Base-by-base conservation (phyloP, 441 rosid genomes). In the Manihot esculenta region DNA sequence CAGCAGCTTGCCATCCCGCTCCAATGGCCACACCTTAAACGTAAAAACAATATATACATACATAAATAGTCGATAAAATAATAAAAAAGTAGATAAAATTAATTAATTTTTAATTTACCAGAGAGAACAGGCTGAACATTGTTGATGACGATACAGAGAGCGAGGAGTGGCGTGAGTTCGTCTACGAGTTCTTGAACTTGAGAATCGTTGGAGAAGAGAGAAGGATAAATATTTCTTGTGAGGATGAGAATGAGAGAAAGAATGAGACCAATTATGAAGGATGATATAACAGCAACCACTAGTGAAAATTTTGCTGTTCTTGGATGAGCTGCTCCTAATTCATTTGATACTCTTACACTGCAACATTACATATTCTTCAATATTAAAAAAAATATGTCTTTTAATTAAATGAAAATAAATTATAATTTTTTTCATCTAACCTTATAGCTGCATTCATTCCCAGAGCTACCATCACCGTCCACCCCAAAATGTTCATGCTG, bases 361-460 rank as follows among this genome's bases (percentile, higher is more conserved):
- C 74, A 72, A 15, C 45, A 27, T 13, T n/a, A 11, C 5, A 24
- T 48, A 35, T 5, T 2, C 41, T 2, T 35, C 7, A 35, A 2
- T 5, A 35, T 35, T 6, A 35, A 35, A 7, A 35, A 35, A 35
- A 2, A 2, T 0, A 7, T 35, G 5, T 0, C 41, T 35, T 7
- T 35, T 35, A 4, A 35, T 35, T 35, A n/a, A n/a, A n/a, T 35
- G 6, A 35, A 7, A n/a, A n/a, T n/a, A n/a, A n/a, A n/a, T n/a
- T 30, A 30, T 30, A 30, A 30, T 30, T 30, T 30, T 4, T 30
- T 30, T 30, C 35, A 1, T 30, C 35, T 30, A 64, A 89, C 97
- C 97, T 92, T 47, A 90, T 78, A n/a, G 94, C 94, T 50, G 90
- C 82, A 74, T 92, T 90, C 76, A 88, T 88, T 58, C 94, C 97